Base-by-base conservation (phyloP, 805 yeast species). In the Barnettozyma sp. region DNA sequence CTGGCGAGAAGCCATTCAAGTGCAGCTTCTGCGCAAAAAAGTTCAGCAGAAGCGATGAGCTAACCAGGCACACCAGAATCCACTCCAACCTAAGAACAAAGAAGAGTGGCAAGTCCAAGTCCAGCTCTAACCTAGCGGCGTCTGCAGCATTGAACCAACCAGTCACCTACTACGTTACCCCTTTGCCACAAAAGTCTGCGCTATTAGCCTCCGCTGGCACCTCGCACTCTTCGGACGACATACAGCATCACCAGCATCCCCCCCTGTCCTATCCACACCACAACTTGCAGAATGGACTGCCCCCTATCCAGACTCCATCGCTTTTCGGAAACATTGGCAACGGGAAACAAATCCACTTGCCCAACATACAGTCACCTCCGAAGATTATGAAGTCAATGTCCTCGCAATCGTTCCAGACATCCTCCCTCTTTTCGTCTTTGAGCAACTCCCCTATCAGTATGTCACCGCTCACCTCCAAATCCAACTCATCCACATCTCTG, bases 1-100 rank as follows among this genome's bases (percentile, higher is more conserved):
- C 96, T 1, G 96, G 96, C 33, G 95, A 86, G 56, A 83, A 85
- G 56, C 95, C 95, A 3, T 92, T 83, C 54, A 78, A 76, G 33
- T 86, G 96, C 59, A 71, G 77, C 14, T 85, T 72, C 48, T 86
- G 96, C 60, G 58, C 76, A 36, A 85, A 87, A 58, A 68, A 82
- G 43, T 86, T 86, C 54, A 72, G 82, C 39, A 70, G 95, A 43
- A 70, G 79, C 19, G 95, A 87, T 60, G 95, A 86, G 61, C 68
- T 86, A 39, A 86, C 95, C 11, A 68, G 95, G 46, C 96, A 86
- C 60, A 67, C 82, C 33, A 65, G 94, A 44, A 87, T 82, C 35
- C 96, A 86, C 60, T 68, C 74, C 15, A 77, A 75, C 46, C 79
- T 76, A 24, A 62, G 58, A 43, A 58, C 64, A 44, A 54, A 72